Evolutionary conservation across 2,329 filamentous ascomycete genomes (phyloP).

Genomic region (Salinomyces thailandicus): DNA sequence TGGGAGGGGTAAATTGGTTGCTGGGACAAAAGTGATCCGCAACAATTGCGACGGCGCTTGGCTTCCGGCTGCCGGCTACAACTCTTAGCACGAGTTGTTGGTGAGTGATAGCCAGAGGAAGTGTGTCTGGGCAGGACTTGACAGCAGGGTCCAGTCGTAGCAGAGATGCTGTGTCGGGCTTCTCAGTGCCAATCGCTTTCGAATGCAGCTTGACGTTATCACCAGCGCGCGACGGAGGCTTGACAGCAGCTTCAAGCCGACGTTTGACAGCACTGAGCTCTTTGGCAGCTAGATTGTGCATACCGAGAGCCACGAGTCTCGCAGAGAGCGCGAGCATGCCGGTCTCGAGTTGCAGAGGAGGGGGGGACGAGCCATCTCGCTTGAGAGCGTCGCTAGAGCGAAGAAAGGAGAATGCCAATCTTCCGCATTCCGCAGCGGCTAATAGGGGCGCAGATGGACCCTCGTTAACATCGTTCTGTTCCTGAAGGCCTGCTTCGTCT

Average conservation of each 20-base stretch:
- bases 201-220: background rate
- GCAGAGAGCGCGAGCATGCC: slow-evolving; percentile 61
- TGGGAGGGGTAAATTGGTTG: slow-evolving; percentile 47
- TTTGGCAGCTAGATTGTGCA: slow-evolving; percentile 58
- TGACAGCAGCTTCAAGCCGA: slow-evolving; percentile 33
- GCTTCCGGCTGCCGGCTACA: slow-evolving; percentile 50
- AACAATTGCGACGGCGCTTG: slow-evolving; percentile 47
- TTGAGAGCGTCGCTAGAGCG: slow-evolving; percentile 45
- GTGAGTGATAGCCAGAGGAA: slow-evolving; percentile 51
- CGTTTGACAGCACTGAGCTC: slow-evolving; percentile 58
- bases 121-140: slow-evolving; percentile 22
- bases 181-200: slow-evolving; percentile 14
- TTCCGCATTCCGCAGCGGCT: slow-evolving; percentile 57
- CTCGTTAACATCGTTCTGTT: background rate
- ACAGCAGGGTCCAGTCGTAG: slow-evolving; percentile 47
- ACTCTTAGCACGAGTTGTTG: slow-evolving; percentile 58
- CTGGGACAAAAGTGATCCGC: slow-evolving; percentile 46
- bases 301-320: slow-evolving; percentile 53
- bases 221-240: background rate
- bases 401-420: slow-evolving; percentile 56
- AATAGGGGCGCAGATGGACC: slow-evolving; percentile 20
- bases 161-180: slow-evolving; percentile 47
- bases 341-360: slow-evolving; percentile 58
- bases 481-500: background rate
- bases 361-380: slow-evolving; percentile 44